phyloP scores from a whole-genome alignment of 495 filamentous ascomycete species.

The Penicillium tannophilum region DNA sequence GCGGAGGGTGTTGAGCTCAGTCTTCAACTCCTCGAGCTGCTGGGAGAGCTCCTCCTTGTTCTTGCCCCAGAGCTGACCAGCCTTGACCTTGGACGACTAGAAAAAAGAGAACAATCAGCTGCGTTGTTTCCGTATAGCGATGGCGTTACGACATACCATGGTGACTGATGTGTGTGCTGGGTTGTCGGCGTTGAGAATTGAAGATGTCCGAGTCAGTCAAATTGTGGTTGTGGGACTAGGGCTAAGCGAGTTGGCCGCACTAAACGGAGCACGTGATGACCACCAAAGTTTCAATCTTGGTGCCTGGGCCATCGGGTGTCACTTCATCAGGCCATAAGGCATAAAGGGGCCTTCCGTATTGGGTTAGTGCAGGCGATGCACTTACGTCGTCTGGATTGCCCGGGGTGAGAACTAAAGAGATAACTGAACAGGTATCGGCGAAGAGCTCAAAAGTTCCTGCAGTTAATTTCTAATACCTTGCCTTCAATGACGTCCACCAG shows the following conservation, averaged over 20 bases:
- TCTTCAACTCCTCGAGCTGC: constrained; percentile 92
- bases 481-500: constrained; percentile 70
- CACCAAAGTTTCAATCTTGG: not conserved
- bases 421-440: not conserved
- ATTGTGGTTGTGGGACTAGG: constrained; percentile 58
- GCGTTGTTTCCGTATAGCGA: constrained; percentile 6
- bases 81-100: constrained; percentile 93
- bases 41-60: constrained; percentile 94
- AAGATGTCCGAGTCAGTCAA: constrained; percentile 48
- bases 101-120: constrained; percentile 28
- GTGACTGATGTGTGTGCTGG: constrained; percentile 49
- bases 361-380: constrained; percentile 13
- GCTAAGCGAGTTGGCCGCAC: constrained; percentile 45
- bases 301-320: constrained; percentile 11
- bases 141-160: constrained; percentile 45
- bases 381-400: constrained; percentile 16
- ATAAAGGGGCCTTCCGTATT: constrained; percentile 13
- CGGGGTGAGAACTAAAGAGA: constrained; percentile 11
- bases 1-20: constrained; percentile 87
- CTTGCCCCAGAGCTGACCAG: constrained; percentile 96
- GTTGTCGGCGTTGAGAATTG: constrained; percentile 55
- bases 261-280: constrained; percentile 44
- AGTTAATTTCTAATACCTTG: constrained; percentile 3
- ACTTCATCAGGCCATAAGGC: not conserved
- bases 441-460: constrained; percentile 6